Evolutionary conservation across 495 filamentous ascomycete genomes (phyloP).

Genomic region (Penicillium psychrofluorescens): DNA sequence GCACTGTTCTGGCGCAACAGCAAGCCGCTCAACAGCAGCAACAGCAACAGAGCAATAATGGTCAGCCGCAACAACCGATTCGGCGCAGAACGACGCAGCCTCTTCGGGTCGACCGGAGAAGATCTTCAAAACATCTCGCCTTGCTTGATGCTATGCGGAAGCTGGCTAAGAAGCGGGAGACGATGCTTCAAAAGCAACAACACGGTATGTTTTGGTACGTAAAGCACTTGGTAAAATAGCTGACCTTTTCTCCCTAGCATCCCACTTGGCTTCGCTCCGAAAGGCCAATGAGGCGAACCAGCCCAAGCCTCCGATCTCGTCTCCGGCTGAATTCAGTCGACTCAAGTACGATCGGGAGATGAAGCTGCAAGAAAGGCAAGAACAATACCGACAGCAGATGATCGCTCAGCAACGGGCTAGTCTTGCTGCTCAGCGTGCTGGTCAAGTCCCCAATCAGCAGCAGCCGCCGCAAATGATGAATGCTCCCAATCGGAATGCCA

Average conservation of each 20-base stretch:
- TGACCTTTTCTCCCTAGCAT: constrained; percentile 24
- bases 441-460: constrained; percentile 38
- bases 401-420: constrained; percentile 48
- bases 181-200: constrained; percentile 74
- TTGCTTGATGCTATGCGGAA: constrained; percentile 94
- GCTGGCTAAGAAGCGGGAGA: constrained; percentile 87
- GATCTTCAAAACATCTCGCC: constrained; percentile 76
- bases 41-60: constrained; percentile 51
- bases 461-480: constrained; percentile 22
- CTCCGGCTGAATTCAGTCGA: constrained; percentile 82
- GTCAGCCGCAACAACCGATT: constrained; percentile 49
- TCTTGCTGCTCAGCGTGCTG: constrained; percentile 34
- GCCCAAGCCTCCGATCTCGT: constrained; percentile 52
- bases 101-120: constrained; percentile 73
- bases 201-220: constrained; percentile 44
- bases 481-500: constrained; percentile 28
- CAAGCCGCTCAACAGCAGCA: constrained; percentile 50
- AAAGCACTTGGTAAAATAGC: constrained; percentile 1
- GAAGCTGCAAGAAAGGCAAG: constrained; percentile 66
- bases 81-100: constrained; percentile 64
- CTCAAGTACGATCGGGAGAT: constrained; percentile 80
- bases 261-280: constrained; percentile 58
- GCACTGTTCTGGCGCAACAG: constrained; percentile 53
- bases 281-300: constrained; percentile 64
- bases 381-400: constrained; percentile 58